Percentiles rank a stretch among this genome's conserved stretches.
Conservation (phyloP, 495 filamentous ascomycete genomes). For the Aspergillus indologenus region DNA sequence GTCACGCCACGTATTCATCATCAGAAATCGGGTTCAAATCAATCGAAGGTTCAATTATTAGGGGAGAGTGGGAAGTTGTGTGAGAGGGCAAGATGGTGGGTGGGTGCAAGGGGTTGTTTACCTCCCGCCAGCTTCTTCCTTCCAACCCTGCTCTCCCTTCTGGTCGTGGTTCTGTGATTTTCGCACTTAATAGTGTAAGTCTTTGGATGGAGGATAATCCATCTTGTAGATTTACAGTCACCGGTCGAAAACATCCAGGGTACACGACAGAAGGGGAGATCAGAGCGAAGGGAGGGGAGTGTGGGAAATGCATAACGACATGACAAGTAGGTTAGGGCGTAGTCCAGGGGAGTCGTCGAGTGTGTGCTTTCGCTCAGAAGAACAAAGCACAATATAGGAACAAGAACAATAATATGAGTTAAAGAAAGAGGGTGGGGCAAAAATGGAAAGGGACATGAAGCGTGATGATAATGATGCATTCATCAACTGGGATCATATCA, state of each 20-base stretch:
- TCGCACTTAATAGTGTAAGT: too few relatives aligned
- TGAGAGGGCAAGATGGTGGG: too few relatives aligned
- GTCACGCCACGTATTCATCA: neutral
- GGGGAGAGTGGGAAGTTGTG: neutral
- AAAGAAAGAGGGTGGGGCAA: neutral
- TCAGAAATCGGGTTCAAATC: neutral
- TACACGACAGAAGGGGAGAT: neutral
- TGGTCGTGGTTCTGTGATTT: too few relatives aligned
- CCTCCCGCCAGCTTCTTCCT: too few relatives aligned
- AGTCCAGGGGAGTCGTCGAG: neutral
- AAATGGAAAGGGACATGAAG: neutral
- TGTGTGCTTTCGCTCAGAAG: neutral
- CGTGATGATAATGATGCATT: neutral
- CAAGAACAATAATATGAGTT: neutral
- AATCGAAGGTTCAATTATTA: neutral
- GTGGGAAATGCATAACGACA: neutral
- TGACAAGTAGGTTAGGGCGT: neutral
- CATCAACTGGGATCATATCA: neutral
- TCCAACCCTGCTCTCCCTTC: too few relatives aligned
- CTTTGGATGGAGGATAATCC: too few relatives aligned
- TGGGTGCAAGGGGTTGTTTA: too few relatives aligned
- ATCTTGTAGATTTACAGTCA: too few relatives aligned
- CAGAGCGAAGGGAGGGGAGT: too few relatives aligned
- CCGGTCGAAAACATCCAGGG: too few relatives aligned
- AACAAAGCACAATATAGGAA: neutral